phyloP scores from a whole-genome alignment of 225 moss, liverwort and hornwort species.

The Bryum argenteum region DNA sequence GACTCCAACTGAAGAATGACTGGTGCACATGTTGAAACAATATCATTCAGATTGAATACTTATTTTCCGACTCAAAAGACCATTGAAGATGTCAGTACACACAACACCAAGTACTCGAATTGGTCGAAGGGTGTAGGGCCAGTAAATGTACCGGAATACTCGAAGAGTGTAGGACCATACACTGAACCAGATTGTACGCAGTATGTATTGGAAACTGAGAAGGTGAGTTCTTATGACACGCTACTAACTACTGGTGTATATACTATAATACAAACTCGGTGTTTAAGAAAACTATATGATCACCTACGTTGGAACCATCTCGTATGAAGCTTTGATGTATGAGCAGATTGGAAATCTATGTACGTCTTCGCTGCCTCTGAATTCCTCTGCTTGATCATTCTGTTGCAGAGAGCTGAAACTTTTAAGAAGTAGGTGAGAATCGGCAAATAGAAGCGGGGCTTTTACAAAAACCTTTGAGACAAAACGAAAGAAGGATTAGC shows the following conservation, averaged over 20 bases:
- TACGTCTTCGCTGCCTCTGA: neutral
- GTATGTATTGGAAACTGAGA: neutral
- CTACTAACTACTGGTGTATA: neutral
- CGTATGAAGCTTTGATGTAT: neutral
- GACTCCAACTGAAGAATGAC: neutral
- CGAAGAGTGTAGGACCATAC: too few relatives aligned
- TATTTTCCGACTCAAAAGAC: neutral
- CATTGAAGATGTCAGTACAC: neutral
- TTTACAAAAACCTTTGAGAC: neutral
- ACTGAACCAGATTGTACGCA: neutral
- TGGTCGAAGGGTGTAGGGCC: too few relatives aligned
- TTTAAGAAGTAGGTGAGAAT: conserved; percentile 9
- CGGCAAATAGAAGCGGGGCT: conserved; percentile 31
- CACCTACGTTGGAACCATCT: neutral
- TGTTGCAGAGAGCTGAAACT: neutral
- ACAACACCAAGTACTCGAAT: too few relatives aligned
- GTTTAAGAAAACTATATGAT: neutral
- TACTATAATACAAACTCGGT: neutral
- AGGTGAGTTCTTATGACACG: neutral
- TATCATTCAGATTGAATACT: neutral
- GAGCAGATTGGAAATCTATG: conserved; percentile 6
- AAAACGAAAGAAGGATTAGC: neutral
- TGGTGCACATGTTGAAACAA: neutral
- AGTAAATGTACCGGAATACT: too few relatives aligned
- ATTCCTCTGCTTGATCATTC: neutral